These are phyloP conservation scores for Microbotryum silenes-acaulis DNA, from an alignment of 1,284 basidiomycete species.

Conservation along the genomic window DNA sequence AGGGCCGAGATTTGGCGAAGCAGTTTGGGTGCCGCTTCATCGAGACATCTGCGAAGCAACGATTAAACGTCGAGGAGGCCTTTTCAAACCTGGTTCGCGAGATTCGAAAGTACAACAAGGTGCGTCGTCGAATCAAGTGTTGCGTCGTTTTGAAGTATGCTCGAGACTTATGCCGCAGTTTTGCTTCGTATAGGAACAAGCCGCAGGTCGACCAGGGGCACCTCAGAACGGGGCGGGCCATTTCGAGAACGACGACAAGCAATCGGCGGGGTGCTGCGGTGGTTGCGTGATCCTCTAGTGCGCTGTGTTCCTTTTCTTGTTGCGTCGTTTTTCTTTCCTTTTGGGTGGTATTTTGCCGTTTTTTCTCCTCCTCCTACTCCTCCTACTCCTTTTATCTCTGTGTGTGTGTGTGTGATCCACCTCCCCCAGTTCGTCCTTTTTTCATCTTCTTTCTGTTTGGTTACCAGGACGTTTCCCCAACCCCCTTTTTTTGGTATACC, in stretches of 20 bases:
- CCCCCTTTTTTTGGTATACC: too few species aligned
- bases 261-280: conserved; percentile 58
- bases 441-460: too few species aligned
- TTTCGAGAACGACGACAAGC: conserved; percentile 34
- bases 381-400: background rate
- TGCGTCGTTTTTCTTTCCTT: background rate
- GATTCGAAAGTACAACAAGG: conserved; percentile 94
- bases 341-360: background rate
- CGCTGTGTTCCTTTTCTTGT: background rate
- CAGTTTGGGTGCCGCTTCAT: conserved; percentile 96
- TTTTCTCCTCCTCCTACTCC: background rate
- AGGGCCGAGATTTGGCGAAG: conserved; percentile 94
- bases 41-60: conserved; percentile 96
- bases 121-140: conserved; percentile 28
- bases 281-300: conserved; percentile 59
- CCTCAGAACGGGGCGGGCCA: conserved; percentile 13
- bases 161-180: too few species aligned
- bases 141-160: too few species aligned
- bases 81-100: conserved; percentile 93
- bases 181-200: conserved; percentile 16
- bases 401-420: too few species aligned
- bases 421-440: too few species aligned
- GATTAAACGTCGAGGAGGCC: conserved; percentile 98
- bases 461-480: too few species aligned
- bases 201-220: conserved; percentile 28